Evolutionary conservation across 2,329 filamentous ascomycete species (phyloP).

Genomic region (Penicillium sp.): DNA sequence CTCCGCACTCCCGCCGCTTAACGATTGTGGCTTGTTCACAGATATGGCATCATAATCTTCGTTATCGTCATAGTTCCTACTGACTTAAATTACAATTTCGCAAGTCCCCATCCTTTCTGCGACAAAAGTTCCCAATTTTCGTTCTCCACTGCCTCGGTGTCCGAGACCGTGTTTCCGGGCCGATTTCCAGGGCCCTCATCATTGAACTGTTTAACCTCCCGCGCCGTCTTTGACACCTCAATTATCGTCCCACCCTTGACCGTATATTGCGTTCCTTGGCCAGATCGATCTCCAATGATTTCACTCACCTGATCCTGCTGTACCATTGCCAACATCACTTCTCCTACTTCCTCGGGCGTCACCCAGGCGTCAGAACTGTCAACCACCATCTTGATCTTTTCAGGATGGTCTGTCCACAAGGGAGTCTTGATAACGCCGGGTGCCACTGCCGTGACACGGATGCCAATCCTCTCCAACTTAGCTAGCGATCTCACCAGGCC

Average conservation of each 20-base stretch:
- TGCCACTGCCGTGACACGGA: constrained; percentile 60
- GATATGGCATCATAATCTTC: constrained; percentile 7
- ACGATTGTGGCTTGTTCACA: not conserved
- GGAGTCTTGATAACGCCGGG: constrained; percentile 63
- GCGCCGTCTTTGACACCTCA: constrained; percentile 57
- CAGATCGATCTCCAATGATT: constrained; percentile 33
- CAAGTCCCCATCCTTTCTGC: constrained; percentile 51
- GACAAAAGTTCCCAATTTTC: constrained; percentile 53
- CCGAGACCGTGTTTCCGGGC: constrained; percentile 49
- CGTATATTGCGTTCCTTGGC: constrained; percentile 30
- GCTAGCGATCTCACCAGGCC: constrained; percentile 53
- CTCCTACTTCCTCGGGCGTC: constrained; percentile 60
- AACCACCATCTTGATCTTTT: constrained; percentile 56
- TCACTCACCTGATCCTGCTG: constrained; percentile 48
- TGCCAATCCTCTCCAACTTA: constrained; percentile 49
- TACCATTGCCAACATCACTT: constrained; percentile 57
- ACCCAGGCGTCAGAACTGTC: constrained; percentile 55
- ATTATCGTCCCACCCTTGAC: constrained; percentile 54
- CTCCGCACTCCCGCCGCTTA: constrained; percentile 3
- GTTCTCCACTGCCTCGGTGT: constrained; percentile 41
- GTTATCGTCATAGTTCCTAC: not conserved
- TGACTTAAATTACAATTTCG: constrained; percentile 23
- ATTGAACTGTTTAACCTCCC: constrained; percentile 51
- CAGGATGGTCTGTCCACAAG: constrained; percentile 61
- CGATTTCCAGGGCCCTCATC: constrained; percentile 54